Conservation (phyloP, 2,329 filamentous ascomycete genomes). For the Hyphodiscus sp. region DNA sequence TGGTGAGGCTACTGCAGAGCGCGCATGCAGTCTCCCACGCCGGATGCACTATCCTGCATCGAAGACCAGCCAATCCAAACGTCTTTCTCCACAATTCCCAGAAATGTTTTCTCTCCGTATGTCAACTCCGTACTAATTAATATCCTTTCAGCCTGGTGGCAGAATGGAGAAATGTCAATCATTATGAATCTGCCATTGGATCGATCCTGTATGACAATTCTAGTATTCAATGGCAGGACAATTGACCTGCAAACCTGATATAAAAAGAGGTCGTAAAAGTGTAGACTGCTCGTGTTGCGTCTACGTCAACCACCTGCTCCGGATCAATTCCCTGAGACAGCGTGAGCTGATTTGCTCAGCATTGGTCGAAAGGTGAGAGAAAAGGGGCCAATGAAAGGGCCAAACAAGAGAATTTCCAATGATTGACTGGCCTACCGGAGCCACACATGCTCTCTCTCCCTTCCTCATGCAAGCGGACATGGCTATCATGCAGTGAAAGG, state of each 20-base stretch:
- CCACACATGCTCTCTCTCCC: neutral
- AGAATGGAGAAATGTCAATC: neutral
- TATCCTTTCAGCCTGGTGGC: neutral
- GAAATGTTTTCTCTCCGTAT: neutral
- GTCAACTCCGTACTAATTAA: no score
- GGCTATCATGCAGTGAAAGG: neutral
- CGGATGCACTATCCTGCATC: conserved; percentile 9
- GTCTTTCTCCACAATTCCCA: neutral
- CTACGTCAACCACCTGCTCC: neutral
- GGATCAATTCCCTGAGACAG: neutral
- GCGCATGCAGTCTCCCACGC: conserved; percentile 9
- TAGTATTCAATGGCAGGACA: neutral
- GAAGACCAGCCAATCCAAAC: neutral
- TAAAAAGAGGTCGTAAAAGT: neutral
- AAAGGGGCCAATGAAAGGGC: neutral
- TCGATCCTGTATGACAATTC: neutral
- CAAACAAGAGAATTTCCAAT: neutral
- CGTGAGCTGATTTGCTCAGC: neutral
- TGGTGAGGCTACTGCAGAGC: conserved; percentile 12
- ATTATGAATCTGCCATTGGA: neutral
- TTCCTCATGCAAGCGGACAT: neutral
- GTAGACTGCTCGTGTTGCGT: neutral
- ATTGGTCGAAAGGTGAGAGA: neutral
- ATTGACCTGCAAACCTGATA: neutral
- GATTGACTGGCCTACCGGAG: neutral